Percentiles rank a stretch among this genome's conserved stretches.
These are phyloP conservation scores for Hanseniaspora occidentalis DNA, from an alignment of 805 yeast species.

Conservation along the genomic window DNA sequence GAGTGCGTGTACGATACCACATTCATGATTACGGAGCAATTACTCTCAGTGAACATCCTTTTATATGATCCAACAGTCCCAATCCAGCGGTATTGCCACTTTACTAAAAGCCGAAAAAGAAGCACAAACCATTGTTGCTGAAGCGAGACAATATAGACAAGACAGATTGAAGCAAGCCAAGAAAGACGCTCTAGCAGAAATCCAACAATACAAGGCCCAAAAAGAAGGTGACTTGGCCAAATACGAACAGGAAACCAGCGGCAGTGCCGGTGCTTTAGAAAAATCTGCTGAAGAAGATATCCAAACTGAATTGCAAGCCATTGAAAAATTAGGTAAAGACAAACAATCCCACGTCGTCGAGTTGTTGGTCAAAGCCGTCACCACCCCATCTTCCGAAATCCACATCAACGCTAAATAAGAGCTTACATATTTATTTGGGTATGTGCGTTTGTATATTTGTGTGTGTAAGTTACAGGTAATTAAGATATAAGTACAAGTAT, in stretches of 20 bases:
- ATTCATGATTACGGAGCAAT: too few species aligned
- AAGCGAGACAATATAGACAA: constrained; percentile 73
- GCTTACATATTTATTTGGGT: not conserved
- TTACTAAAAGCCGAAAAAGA: constrained; percentile 72
- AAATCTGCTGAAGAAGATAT: constrained; percentile 68
- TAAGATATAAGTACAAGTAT: too few species aligned
- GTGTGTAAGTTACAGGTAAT: too few species aligned
- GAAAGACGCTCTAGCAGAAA: constrained; percentile 82
- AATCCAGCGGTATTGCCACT: constrained; percentile 1
- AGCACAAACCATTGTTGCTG: constrained; percentile 91
- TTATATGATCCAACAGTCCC: too few species aligned
- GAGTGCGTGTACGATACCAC: too few species aligned
- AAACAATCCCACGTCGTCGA: constrained; percentile 61
- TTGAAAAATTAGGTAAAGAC: constrained; percentile 48
- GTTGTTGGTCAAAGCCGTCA: constrained; percentile 67
- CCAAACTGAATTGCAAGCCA: constrained; percentile 54
- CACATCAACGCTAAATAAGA: constrained; percentile 53
- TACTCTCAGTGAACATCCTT: too few species aligned
- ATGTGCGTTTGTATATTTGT: too few species aligned
- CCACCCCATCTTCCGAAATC: constrained; percentile 66
- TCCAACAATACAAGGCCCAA: constrained; percentile 66
- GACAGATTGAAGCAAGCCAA: constrained; percentile 88
- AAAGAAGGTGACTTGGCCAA: constrained; percentile 74
- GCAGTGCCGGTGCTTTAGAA: constrained; percentile 39
- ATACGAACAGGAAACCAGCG: constrained; percentile 58